Evolutionary conservation across 2,329 filamentous ascomycete species (phyloP), one percentile per base, ranked within the genome.

Genomic region (Biscogniauxia mediterranea): DNA sequence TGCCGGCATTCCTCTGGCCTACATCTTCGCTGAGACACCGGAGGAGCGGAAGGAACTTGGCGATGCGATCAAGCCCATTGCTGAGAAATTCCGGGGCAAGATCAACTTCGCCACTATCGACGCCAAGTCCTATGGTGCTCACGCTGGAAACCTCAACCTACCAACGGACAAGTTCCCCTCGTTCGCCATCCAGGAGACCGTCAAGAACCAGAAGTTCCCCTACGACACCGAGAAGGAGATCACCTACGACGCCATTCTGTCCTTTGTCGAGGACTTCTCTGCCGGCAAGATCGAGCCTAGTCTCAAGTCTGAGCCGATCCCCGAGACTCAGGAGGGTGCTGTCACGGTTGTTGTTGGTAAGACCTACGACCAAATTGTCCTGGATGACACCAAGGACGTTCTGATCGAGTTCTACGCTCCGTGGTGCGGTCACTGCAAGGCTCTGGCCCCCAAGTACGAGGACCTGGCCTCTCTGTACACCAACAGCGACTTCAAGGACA

Each of bases 351-450:
- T 99, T 61, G 95, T 99, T 61, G 95, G 94, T 77, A 91, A 96
- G 82, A 94, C 86, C 81, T 99, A 97, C 85, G 84, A 97, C 66
- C 85, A 96, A 7, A 81, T 98, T 69, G 93, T 99, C 73, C 85
- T 97, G 59, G 90, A 99, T 75, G 90, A 96, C 78, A 85, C 89
- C 76, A 98, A 98, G 89, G 95, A 99, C 78, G 95, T 99, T 62
- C 86, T 99, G 69, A 81, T 99, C 67, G 95, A 99, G 84, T 98
- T 97, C 83, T 99, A 99, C 82, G 95, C 95, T 62, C 95, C 95
- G 67, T 99, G 95, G 95, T 99, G 95, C 78, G 95, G 95, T 71
- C 95, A 99, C 87, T 99, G 95, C 92, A 98, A 98, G 87, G 93
- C 88, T 78, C 89, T 99, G 65, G 94, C 95, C 60, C 95, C 95